These are phyloP conservation scores for Naganishia vishniacii DNA, from an alignment of 768 basidiomycete species.

Conservation along the genomic window DNA sequence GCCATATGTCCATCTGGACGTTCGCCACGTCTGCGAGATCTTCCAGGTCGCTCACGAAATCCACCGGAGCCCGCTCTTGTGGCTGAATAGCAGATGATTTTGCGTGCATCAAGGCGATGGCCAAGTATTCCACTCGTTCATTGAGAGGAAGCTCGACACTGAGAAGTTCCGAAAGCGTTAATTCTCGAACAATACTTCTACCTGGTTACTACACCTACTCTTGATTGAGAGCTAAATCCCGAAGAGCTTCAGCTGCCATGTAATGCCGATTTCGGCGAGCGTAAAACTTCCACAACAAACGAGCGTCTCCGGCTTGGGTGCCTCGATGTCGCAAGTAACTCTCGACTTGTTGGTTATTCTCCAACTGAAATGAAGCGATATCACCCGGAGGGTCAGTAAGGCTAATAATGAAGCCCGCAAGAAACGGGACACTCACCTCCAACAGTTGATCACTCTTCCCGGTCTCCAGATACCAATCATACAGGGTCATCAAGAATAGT, in stretches of 20 bases:
- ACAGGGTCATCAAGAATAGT: conserved; percentile 87
- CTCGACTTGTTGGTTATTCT: conserved; percentile 58
- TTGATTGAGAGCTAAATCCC: conserved; percentile 70
- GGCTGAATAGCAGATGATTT: conserved; percentile 84
- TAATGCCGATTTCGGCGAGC: conserved; percentile 83
- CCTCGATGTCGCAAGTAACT: conserved; percentile 23
- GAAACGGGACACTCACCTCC: conserved; percentile 66
- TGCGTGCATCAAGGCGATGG: conserved; percentile 88
- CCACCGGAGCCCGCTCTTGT: conserved; percentile 80
- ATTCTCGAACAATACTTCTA: neutral
- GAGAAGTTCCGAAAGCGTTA: neutral
- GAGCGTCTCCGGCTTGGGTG: conserved; percentile 25
- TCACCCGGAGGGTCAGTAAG: neutral
- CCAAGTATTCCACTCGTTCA: conserved; percentile 80
- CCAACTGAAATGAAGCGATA: conserved; percentile 54
- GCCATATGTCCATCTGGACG: conserved; percentile 87
- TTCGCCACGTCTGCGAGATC: conserved; percentile 96
- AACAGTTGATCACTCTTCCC: conserved; percentile 80
- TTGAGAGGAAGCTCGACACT: conserved; percentile 54
- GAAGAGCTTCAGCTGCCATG: conserved; percentile 80
- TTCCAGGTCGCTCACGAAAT: conserved; percentile 88
- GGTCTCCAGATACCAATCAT: conserved; percentile 83
- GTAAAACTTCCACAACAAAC: conserved; percentile 94
- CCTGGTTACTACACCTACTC: conserved; percentile 55
- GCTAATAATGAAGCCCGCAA: no score